A percentile compares a stretch with the other conserved stretches of the same genome.
Evolutionary conservation across 345 rosid genomes (phyloP).

Genomic region (Diplotaxis tenuifolia): DNA sequence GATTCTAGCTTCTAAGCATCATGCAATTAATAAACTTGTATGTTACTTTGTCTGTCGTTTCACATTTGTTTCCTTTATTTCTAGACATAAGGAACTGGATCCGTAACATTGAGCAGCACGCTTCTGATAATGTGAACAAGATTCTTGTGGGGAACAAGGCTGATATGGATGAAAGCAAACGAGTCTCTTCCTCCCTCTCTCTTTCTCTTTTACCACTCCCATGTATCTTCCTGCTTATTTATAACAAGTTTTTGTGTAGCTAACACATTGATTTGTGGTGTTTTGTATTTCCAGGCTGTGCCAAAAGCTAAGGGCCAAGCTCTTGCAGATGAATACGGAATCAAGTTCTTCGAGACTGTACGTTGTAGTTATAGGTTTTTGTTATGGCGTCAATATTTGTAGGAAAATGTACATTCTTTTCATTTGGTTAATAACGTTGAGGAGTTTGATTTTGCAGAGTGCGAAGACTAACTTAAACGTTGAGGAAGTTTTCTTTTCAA

Average conservation of each 20-base stretch:
- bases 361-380: slow-evolving; percentile 31
- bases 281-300: slow-evolving; percentile 59
- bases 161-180: slow-evolving; percentile 99
- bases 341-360: slow-evolving; percentile 95
- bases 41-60: not conserved
- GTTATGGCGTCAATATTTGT: not conserved
- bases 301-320: slow-evolving; percentile 96
- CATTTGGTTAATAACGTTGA: slow-evolving; percentile 25
- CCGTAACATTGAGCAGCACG: slow-evolving; percentile 98
- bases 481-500: slow-evolving; percentile 86
- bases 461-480: slow-evolving; percentile 84
- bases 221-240: not conserved
- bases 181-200: slow-evolving; percentile 48
- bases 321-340: slow-evolving; percentile 94
- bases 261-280: not conserved
- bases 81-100: slow-evolving; percentile 82
- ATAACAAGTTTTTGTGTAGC: slow-evolving; percentile 4
- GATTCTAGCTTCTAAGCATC: too few species aligned
- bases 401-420: not conserved
- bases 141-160: slow-evolving; percentile 97
- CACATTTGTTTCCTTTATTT: slow-evolving; percentile 1
- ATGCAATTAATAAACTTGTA: not conserved
- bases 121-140: slow-evolving; percentile 98
- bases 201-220: not conserved
- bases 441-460: slow-evolving; percentile 50